Evolutionary conservation across 768 basidiomycete genomes (phyloP).

Genomic region (Mycena rebaudengoi): DNA sequence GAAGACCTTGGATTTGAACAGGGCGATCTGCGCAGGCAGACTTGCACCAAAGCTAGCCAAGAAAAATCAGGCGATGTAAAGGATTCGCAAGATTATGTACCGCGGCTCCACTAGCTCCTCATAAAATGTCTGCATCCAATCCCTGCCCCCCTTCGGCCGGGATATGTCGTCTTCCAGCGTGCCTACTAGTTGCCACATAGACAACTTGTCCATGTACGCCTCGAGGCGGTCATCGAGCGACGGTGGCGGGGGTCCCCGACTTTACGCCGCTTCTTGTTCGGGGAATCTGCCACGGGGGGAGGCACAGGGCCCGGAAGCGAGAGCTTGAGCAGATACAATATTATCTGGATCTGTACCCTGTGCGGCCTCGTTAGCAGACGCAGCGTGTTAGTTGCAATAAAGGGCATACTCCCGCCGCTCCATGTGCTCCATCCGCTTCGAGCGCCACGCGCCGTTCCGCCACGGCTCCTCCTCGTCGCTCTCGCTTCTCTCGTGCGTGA

Average conservation of each 20-base stretch:
- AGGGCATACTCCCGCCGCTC: slow-evolving; percentile 70
- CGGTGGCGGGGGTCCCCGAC: slow-evolving; percentile 22
- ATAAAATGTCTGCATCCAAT: slow-evolving; percentile 82
- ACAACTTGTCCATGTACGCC: slow-evolving; percentile 80
- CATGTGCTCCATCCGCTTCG: slow-evolving; percentile 67
- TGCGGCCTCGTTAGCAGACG: background rate
- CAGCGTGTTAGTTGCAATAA: background rate
- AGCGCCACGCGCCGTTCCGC: slow-evolving; percentile 63
- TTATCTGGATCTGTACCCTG: slow-evolving; percentile 80
- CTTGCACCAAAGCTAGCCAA: slow-evolving; percentile 59
- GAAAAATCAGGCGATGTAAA: background rate
- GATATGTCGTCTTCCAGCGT: slow-evolving; percentile 36
- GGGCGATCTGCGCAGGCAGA: slow-evolving; percentile 61
- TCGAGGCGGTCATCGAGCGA: slow-evolving; percentile 65
- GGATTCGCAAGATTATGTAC: slow-evolving; percentile 48
- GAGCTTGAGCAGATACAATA: slow-evolving; percentile 72
- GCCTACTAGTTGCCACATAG: slow-evolving; percentile 76
- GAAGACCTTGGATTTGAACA: slow-evolving; percentile 75
- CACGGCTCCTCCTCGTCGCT: slow-evolving; percentile 48
- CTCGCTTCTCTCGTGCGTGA: slow-evolving; percentile 65
- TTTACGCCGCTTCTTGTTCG: slow-evolving; percentile 36
- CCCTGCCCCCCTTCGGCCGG: slow-evolving; percentile 46
- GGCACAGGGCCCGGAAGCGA: slow-evolving; percentile 61
- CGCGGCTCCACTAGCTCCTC: slow-evolving; percentile 70
- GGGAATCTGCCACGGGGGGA: slow-evolving; percentile 35